phyloP scores from a whole-genome alignment of 2,329 filamentous ascomycete species.

The Stachybotrys chartarum region DNA sequence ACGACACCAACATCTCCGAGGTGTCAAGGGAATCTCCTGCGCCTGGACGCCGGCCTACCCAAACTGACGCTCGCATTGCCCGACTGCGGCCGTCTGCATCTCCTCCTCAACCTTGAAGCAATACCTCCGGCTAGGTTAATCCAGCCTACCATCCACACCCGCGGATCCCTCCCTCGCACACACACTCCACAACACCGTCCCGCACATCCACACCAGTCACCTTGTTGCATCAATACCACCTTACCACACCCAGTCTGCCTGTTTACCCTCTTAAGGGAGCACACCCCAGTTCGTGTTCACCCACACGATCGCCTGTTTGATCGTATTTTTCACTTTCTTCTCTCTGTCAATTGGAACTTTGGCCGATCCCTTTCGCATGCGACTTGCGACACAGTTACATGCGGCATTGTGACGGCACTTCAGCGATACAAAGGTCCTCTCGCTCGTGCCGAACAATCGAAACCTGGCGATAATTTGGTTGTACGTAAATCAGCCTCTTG shows the following conservation, averaged over 20 bases:
- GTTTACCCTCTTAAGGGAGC: background rate
- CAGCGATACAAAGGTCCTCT: too few species aligned
- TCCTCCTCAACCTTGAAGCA: background rate
- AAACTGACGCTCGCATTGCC: too few species aligned
- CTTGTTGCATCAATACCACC: background rate
- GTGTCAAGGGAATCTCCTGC: too few species aligned
- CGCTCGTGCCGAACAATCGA: too few species aligned
- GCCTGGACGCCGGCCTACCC: too few species aligned
- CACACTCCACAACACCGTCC: background rate
- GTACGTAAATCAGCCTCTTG: too few species aligned
- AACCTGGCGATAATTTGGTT: too few species aligned
- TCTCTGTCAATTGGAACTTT: background rate
- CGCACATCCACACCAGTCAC: background rate
- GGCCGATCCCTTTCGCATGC: background rate
- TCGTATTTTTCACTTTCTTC: background rate
- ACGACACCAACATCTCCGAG: too few species aligned
- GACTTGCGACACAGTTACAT: background rate
- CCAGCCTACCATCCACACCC: background rate
- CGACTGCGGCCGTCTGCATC: background rate
- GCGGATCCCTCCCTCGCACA: background rate
- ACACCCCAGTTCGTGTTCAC: background rate
- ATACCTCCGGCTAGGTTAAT: background rate
- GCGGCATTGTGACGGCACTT: background rate
- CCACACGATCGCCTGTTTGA: background rate
- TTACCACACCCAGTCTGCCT: background rate